Evolutionary conservation across 371 early-diverging fungal genomes (phyloP).

Genomic region (Parasitella parasitica): DNA sequence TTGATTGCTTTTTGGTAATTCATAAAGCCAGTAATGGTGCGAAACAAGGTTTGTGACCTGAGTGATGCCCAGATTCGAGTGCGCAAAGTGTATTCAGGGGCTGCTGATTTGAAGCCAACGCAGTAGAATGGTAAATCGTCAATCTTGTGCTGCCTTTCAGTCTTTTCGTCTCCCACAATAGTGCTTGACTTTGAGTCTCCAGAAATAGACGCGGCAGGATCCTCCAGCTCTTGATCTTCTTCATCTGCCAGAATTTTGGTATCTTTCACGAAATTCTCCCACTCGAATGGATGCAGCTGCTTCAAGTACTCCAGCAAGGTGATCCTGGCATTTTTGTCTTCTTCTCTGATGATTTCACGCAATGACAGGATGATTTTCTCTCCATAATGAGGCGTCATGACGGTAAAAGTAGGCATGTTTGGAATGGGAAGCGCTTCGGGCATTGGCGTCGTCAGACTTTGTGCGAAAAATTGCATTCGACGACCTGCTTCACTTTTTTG

Average conservation of each 20-base stretch:
- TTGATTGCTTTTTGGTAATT: constrained; percentile 84
- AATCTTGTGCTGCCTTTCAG: constrained; percentile 52
- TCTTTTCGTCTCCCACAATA: constrained; percentile 32
- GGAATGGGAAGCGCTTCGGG: constrained; percentile 83
- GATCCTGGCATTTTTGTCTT: constrained; percentile 77
- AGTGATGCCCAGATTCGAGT: constrained; percentile 91
- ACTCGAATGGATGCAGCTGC: constrained; percentile 79
- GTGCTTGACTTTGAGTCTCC: constrained; percentile 6
- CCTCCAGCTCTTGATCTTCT: not conserved
- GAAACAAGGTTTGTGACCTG: constrained; percentile 84
- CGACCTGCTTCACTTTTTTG: constrained; percentile 80
- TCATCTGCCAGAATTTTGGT: constrained; percentile 80
- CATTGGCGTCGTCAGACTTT: constrained; percentile 81
- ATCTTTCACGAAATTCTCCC: constrained; percentile 90
- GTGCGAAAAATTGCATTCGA: constrained; percentile 87
- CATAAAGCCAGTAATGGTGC: constrained; percentile 89
- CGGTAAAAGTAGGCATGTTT: constrained; percentile 87
- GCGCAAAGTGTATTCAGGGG: constrained; percentile 80
- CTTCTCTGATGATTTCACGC: constrained; percentile 81
- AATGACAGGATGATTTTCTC: constrained; percentile 86
- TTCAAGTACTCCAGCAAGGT: constrained; percentile 85
- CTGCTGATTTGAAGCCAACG: constrained; percentile 80
- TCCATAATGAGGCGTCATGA: constrained; percentile 84
- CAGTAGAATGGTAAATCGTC: constrained; percentile 82
- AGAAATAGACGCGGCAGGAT: not conserved